phyloP scores from a whole-genome alignment of 805 yeast species.

The Lachancea meyersii region DNA sequence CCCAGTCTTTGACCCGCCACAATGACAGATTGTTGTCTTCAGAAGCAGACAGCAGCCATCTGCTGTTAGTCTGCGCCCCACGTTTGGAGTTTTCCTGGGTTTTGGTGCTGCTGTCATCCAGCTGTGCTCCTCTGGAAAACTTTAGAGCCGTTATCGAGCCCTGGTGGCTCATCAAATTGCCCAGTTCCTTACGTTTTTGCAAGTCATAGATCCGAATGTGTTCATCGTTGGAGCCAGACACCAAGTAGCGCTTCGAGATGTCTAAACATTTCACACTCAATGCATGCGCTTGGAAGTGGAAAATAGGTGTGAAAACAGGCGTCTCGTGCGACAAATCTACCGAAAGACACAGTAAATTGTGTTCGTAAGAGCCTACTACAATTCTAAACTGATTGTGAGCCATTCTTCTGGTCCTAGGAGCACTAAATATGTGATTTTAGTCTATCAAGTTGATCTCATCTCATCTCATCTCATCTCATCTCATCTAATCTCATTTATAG shows the following conservation, averaged over 20 bases:
- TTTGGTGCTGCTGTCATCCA: too few species aligned
- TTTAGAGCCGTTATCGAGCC: conserved; percentile 78
- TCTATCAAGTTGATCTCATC: background rate
- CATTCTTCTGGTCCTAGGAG: conserved; percentile 11
- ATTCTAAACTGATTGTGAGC: conserved; percentile 54
- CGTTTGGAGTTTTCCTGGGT: background rate
- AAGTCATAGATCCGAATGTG: conserved; percentile 90
- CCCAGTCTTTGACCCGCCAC: conserved; percentile 98
- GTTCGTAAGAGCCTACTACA: conserved; percentile 94
- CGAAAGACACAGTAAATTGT: conserved; percentile 79
- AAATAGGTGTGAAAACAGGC: conserved; percentile 82
- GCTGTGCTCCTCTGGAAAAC: conserved; percentile 51
- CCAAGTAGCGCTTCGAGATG: conserved; percentile 74
- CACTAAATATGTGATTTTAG: background rate
- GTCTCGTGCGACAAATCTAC: conserved; percentile 46
- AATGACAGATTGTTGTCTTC: conserved; percentile 85
- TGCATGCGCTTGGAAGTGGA: conserved; percentile 93
- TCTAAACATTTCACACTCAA: conserved; percentile 83
- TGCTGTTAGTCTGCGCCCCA: conserved; percentile 24
- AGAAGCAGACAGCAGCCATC: conserved; percentile 86
- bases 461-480: background rate
- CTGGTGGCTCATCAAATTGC: conserved; percentile 79
- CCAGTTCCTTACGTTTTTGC: conserved; percentile 89
- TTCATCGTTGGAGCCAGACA: conserved; percentile 93
- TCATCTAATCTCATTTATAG: conserved; percentile 5